Percentiles rank a stretch among this genome's conserved stretches.
Conservation (phyloP, 78 protist genomes). For the Salpingoeca rosetta region DNA sequence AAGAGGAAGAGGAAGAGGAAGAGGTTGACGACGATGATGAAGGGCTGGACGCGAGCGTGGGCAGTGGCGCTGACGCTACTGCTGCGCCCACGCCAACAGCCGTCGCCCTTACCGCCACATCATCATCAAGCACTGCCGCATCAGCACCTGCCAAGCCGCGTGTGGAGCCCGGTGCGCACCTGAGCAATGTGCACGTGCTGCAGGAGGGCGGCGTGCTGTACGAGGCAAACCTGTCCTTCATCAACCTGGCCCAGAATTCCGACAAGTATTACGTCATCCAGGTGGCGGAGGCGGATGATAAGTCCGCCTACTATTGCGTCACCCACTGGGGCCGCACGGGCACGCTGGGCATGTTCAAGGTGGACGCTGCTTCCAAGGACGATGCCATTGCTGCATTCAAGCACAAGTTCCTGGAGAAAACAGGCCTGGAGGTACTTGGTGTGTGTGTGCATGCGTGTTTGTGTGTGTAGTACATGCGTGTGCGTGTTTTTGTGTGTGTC, state of each 20-base stretch:
- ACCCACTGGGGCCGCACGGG: background rate
- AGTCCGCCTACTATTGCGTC: background rate
- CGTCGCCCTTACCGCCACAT: too few relatives aligned
- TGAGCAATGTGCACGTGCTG: too few relatives aligned
- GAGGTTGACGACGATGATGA: too few relatives aligned
- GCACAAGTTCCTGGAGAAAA: background rate
- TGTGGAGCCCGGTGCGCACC: too few relatives aligned
- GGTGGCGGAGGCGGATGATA: background rate
- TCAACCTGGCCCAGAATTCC: background rate
- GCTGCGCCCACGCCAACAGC: too few relatives aligned
- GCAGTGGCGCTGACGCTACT: too few relatives aligned
- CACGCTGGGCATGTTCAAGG: background rate
- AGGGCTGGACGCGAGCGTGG: too few relatives aligned
- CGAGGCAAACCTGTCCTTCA: background rate
- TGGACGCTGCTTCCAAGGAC: background rate
- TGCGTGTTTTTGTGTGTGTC: background rate
- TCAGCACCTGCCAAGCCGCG: too few relatives aligned
- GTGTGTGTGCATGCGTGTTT: background rate
- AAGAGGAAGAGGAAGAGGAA: too few relatives aligned
- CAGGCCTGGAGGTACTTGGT: background rate
- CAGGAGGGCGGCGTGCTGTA: too few relatives aligned
- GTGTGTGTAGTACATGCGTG: background rate
- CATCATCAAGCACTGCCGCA: too few relatives aligned
- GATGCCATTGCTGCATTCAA: background rate
- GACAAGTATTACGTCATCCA: background rate